Base-by-base conservation (phyloP, 2,329 filamentous ascomycete genomes). In the Talaromyces rugulosus region DNA sequence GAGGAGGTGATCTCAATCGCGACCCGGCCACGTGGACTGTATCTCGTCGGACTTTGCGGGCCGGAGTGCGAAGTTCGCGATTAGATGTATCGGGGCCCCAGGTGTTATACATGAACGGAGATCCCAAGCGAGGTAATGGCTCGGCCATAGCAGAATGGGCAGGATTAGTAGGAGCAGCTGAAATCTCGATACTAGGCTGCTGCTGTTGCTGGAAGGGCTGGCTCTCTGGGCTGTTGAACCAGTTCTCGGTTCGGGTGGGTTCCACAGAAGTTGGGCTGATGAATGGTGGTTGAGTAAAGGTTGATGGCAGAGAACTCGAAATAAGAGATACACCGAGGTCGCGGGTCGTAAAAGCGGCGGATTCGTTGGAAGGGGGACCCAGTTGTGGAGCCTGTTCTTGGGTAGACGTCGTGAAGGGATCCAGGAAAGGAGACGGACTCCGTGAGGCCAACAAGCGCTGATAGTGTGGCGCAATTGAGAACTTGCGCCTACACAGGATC, bases 391-490 rank as follows among this genome's bases (percentile, higher is more conserved):
- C 30, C 34, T 28, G 60, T 50, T 56, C 61, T 42, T 36, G 60
- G 12, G 75, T 70, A 8, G 74, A 69, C 18, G 66, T 69, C 16
- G 73, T 68, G 36, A 75, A 70, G 51, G 75, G 70, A 52, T 80
- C 76, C 47, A 72, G 72, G 67, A 85, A 80, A 2, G 86, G 86
- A 28, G 85, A 87, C 11, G 86, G 86, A 60, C 83, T 88, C 58
- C 85, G 80, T 42, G 81, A 83, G 64, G 82, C 80, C 64, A 88
- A 77, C 67, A 88, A 78, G 63, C 86, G 81, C 69, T 87, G 84
- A 69, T 88, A 88, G 68, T 88, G 85, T 23, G 85, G 84, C 40
- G 85, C 83, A 56, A 88, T 82, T 6, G 81, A 84, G 62, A 86
- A 85, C 68, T 86, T 86, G 65, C 81, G 79, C 70, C 84, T 86